These are phyloP conservation scores for Polyporus tsugae DNA, from an alignment of 1,284 basidiomycete species.

Conservation along the genomic window DNA sequence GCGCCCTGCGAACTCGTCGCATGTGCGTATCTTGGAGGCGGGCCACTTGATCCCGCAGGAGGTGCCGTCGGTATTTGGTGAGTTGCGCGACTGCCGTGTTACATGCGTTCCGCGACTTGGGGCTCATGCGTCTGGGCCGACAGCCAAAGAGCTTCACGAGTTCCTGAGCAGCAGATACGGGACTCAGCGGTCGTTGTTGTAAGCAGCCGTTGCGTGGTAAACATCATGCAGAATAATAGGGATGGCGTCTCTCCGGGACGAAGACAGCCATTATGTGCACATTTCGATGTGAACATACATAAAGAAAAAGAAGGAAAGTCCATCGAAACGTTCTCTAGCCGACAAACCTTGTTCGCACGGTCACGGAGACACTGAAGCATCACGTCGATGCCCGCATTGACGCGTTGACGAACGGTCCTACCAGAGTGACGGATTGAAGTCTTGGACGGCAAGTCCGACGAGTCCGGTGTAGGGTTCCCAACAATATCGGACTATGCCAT, in stretches of 20 bases:
- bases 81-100: neutral
- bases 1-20: conserved; percentile 64
- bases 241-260: neutral
- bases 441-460: too few species aligned
- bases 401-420: too few species aligned
- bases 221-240: neutral
- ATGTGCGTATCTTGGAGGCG: conserved; percentile 59
- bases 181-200: neutral
- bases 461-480: too few species aligned
- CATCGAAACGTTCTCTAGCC: too few species aligned
- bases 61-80: conserved; percentile 38
- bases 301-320: too few species aligned
- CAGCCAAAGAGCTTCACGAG: conserved; percentile 36
- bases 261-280: neutral
- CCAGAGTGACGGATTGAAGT: too few species aligned
- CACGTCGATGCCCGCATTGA: too few species aligned
- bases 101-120: neutral
- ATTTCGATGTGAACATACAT: neutral
- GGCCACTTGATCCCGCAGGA: conserved; percentile 60
- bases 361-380: too few species aligned
- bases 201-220: neutral
- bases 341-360: too few species aligned
- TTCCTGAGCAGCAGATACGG: conserved; percentile 29
- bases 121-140: neutral
- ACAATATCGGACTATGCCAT: too few species aligned